phyloP scores from a whole-genome alignment of 257 asterid species.

The Thymus quinquecostatus region DNA sequence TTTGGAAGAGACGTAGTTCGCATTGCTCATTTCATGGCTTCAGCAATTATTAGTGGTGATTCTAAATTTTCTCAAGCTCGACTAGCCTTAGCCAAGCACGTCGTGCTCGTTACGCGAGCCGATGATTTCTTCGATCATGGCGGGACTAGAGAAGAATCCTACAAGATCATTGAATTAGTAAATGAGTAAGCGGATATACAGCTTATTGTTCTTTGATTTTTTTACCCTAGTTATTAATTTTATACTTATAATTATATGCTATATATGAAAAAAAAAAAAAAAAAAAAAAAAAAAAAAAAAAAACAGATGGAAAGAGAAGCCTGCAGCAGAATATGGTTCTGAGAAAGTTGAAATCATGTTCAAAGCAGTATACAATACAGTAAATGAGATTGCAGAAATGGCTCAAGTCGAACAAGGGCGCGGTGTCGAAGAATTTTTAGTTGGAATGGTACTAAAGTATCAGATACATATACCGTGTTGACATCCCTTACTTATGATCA shows the following conservation, averaged over 20 bases:
- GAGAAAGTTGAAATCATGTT: constrained; percentile 37
- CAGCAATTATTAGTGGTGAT: constrained; percentile 32
- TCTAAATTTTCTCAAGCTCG: constrained; percentile 45
- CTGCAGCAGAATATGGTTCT: constrained; percentile 29
- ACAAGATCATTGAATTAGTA: constrained; percentile 33
- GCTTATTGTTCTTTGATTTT: neutral
- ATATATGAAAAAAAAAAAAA: too few species aligned
- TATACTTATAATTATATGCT: too few species aligned
- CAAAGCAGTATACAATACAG: constrained; percentile 37
- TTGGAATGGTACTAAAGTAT: constrained; percentile 38
- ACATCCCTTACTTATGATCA: too few species aligned
- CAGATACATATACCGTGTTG: too few species aligned
- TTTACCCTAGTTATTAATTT: too few species aligned
- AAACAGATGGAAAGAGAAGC: constrained; percentile 46
- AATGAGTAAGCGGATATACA: constrained; percentile 26
- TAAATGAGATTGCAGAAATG: constrained; percentile 42
- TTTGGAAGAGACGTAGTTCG: constrained; percentile 30
- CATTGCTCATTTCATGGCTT: constrained; percentile 29
- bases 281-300: too few species aligned
- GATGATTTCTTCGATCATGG: constrained; percentile 54
- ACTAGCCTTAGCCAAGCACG: constrained; percentile 31
- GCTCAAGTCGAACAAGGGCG: constrained; percentile 44
- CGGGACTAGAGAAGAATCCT: constrained; percentile 44
- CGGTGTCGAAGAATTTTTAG: constrained; percentile 32
- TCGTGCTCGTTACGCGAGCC: constrained; percentile 31